Conservation (phyloP, 1,284 basidiomycete species). For the Boletellus dicymbophilus region DNA sequence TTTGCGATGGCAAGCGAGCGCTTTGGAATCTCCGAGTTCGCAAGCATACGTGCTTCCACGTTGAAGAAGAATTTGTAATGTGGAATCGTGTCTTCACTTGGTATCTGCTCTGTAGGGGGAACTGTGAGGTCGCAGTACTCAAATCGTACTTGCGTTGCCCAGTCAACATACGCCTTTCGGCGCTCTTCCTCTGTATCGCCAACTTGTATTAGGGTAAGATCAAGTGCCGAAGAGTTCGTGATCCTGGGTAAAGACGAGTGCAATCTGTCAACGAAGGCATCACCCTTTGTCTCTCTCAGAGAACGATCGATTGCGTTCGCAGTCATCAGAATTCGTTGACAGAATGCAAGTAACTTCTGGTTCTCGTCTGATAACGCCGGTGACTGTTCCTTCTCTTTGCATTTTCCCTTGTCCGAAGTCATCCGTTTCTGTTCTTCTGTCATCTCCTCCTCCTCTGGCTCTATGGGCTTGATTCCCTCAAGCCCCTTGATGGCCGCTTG, state of each 20-base stretch:
- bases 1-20: conserved; percentile 90
- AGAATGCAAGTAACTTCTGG: conserved; percentile 65
- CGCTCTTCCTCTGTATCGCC: conserved; percentile 66
- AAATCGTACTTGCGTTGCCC: conserved; percentile 80
- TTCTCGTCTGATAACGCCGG: conserved; percentile 62
- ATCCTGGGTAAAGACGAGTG: conserved; percentile 76
- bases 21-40: conserved; percentile 80
- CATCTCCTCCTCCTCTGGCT: conserved; percentile 58
- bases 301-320: conserved; percentile 83
- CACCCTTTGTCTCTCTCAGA: conserved; percentile 82
- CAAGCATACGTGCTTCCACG: conserved; percentile 77
- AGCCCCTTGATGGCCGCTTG: conserved; percentile 84
- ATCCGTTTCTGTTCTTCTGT: conserved; percentile 84
- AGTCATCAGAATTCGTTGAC: conserved; percentile 78
- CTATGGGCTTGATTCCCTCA: conserved; percentile 58
- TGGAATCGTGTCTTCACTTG: conserved; percentile 48
- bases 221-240: conserved; percentile 42
- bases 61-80: conserved; percentile 81
- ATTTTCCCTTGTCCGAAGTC: conserved; percentile 56
- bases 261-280: conserved; percentile 77
- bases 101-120: conserved; percentile 29
- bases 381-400: conserved; percentile 58
- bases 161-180: conserved; percentile 73
- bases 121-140: conserved; percentile 85
- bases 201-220: conserved; percentile 46